Conservation (phyloP, 2,329 filamentous ascomycete species). For the Exophiala aquamarina region DNA sequence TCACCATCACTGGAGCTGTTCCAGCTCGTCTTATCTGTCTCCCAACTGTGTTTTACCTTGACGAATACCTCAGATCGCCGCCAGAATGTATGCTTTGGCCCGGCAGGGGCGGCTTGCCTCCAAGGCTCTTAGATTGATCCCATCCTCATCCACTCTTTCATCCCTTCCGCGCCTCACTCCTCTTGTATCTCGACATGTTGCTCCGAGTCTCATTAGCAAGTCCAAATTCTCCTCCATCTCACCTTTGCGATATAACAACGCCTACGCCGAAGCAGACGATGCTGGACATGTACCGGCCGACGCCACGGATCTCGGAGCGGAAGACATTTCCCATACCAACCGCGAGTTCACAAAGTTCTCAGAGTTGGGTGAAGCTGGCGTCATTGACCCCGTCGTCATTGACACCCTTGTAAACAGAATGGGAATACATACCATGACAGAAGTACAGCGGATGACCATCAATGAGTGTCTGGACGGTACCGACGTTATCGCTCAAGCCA, state of each 20-base stretch:
- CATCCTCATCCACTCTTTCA: conserved; percentile 13
- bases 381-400: conserved; percentile 66
- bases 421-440: conserved; percentile 82
- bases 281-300: conserved; percentile 27
- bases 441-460: conserved; percentile 85
- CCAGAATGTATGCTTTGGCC: conserved; percentile 31
- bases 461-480: conserved; percentile 73
- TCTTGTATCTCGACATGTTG: background rate
- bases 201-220: conserved; percentile 4
- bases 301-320: conserved; percentile 26
- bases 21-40: background rate
- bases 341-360: conserved; percentile 38
- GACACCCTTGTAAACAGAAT: conserved; percentile 69
- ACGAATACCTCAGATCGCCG: background rate
- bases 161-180: conserved; percentile 8
- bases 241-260: conserved; percentile 25
- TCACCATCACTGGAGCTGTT: background rate
- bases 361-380: conserved; percentile 36
- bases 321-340: conserved; percentile 18
- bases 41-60: background rate
- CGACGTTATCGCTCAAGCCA: conserved; percentile 65
- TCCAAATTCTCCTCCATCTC: conserved; percentile 19
- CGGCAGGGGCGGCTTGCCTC: conserved; percentile 19
- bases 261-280: conserved; percentile 22
- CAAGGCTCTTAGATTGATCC: conserved; percentile 24